Percentiles rank a stretch among this genome's conserved stretches.
phyloP scores from a whole-genome alignment of 768 basidiomycete genomes.

The Lentinula aciculospora region DNA sequence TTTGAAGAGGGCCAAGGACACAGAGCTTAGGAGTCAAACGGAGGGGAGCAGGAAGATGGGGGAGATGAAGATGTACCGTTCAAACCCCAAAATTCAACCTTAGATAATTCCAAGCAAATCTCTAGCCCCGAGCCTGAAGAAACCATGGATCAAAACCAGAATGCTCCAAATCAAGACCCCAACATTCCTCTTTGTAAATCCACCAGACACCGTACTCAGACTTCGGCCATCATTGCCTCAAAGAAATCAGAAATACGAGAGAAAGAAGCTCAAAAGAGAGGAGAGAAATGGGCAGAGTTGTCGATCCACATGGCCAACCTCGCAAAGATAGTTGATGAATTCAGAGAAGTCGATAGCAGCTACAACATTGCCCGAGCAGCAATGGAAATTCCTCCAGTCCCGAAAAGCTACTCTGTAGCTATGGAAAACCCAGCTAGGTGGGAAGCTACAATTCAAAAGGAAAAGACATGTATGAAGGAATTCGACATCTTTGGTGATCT shows the following conservation, averaged over 20 bases:
- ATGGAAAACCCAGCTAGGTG: neutral
- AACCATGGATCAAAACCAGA: neutral
- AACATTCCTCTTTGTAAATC: neutral
- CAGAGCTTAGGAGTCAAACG: neutral
- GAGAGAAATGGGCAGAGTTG: neutral
- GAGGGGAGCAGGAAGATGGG: neutral
- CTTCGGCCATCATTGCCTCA: too few species aligned
- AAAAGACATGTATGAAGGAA: neutral
- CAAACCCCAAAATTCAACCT: neutral
- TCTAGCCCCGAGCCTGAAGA: neutral
- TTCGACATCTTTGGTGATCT: neutral
- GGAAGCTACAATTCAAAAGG: neutral
- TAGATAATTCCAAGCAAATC: neutral
- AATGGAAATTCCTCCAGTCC: neutral
- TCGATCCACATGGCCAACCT: neutral
- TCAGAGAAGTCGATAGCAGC: neutral
- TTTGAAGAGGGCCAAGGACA: neutral
- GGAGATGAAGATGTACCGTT: neutral
- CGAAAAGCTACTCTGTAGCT: neutral
- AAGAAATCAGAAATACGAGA: neutral
- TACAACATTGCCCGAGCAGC: neutral
- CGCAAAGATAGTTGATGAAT: neutral
- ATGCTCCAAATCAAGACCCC: neutral
- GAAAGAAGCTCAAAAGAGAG: neutral
- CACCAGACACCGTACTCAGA: neutral